A percentile compares a stretch with the other conserved stretches of the same genome.
phyloP scores from a whole-genome alignment of 345 rosid species.

The Gossypium australe region DNA sequence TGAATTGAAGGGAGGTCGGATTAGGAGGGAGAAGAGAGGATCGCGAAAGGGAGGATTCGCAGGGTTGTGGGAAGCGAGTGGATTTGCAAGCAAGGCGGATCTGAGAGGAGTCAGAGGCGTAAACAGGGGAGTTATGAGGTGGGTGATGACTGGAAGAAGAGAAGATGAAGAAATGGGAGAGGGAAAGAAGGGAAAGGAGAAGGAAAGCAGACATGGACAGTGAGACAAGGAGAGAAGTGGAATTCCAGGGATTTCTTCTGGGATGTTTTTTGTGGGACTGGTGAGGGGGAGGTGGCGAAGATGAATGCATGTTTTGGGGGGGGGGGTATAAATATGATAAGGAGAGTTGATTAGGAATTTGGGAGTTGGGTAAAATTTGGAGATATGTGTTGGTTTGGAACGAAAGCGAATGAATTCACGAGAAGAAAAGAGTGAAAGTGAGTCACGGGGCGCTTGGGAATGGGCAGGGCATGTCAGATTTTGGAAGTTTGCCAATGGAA shows the following conservation, averaged over 20 bases:
- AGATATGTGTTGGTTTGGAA: neutral
- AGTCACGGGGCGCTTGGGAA: neutral
- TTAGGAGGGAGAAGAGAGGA: constrained; percentile 31
- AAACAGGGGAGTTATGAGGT: neutral
- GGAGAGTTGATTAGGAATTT: neutral
- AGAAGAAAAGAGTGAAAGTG: neutral
- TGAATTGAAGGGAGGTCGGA: constrained; percentile 47
- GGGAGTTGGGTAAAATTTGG: neutral
- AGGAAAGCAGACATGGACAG: constrained; percentile 32
- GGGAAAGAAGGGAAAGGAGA: constrained; percentile 24
- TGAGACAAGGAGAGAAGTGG: constrained; percentile 15
- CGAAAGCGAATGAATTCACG: neutral
- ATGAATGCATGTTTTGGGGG: neutral
- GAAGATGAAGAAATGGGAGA: constrained; percentile 23
- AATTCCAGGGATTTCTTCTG: neutral
- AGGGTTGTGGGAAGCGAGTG: constrained; percentile 51
- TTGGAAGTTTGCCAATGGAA: neutral
- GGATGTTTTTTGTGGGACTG: constrained; percentile 17
- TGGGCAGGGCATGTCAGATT: neutral
- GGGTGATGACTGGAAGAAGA: constrained; percentile 13
- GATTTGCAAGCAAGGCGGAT: constrained; percentile 58
- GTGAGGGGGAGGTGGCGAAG: neutral
- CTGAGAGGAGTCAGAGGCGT: constrained; percentile 13
- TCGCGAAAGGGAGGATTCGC: constrained; percentile 36
- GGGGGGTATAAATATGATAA: constrained; percentile 2